Percentiles rank a stretch among this genome's conserved stretches.
These are phyloP conservation scores for Centella asiatica DNA, from an alignment of 129 eudicot species.

Conservation along the genomic window DNA sequence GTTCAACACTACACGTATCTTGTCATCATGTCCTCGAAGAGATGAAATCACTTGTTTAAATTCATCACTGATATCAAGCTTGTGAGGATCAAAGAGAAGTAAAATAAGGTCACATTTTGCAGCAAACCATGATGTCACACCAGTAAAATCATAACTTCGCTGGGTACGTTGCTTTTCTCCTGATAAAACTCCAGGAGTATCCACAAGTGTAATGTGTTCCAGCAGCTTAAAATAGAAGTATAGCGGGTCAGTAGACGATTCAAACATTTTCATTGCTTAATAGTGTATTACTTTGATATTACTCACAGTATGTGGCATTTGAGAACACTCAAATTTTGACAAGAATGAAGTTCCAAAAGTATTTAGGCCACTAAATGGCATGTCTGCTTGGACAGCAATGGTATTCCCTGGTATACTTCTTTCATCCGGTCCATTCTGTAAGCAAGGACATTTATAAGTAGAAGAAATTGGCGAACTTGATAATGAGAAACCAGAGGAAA, in stretches of 20 bases:
- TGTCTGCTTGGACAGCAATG: conserved; percentile 88
- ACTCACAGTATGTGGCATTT: conserved; percentile 94
- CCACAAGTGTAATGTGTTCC: conserved; percentile 86
- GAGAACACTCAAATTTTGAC: conserved; percentile 94
- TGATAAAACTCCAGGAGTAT: conserved; percentile 92
- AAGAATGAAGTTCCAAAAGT: conserved; percentile 79
- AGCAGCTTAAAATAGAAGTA: conserved; percentile 36
- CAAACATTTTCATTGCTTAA: too few species aligned
- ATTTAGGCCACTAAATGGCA: conserved; percentile 89
- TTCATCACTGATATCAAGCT: conserved; percentile 91
- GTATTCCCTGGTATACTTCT: conserved; percentile 93
- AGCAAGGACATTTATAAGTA: not conserved
- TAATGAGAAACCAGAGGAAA: too few species aligned
- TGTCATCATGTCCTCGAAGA: conserved; percentile 88
- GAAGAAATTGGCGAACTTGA: too few species aligned
- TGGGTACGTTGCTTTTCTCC: conserved; percentile 96
- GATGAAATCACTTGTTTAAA: conserved; percentile 88
- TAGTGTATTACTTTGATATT: too few species aligned
- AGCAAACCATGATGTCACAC: conserved; percentile 95
- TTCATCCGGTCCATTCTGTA: conserved; percentile 84
- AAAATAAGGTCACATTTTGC: conserved; percentile 78
- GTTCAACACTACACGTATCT: conserved; percentile 90
- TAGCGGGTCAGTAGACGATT: too few species aligned
- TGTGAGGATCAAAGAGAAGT: conserved; percentile 90
- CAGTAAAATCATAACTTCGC: conserved; percentile 91